phyloP scores from a whole-genome alignment of 2,329 filamentous ascomycete genomes.

The Fusarium annulatum region DNA sequence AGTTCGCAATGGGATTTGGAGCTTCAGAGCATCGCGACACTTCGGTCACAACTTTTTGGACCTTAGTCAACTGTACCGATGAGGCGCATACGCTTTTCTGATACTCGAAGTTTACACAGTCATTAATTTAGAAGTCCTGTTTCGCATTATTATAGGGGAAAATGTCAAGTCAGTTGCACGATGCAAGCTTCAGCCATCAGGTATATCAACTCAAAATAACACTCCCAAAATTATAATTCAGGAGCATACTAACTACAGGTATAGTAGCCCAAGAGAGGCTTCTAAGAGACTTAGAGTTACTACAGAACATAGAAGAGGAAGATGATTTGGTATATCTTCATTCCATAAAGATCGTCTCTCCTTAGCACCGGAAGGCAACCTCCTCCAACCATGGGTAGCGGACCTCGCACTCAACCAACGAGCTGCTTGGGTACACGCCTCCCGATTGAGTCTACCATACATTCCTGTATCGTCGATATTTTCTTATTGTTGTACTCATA shows the following conservation, averaged over 20 bases:
- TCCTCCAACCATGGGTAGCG: neutral
- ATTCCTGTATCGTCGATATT: neutral
- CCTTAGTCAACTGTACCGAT: neutral
- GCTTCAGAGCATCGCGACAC: neutral
- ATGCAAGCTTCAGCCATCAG: neutral
- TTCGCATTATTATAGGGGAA: too few species aligned
- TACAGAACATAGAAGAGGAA: rapidly evolving
- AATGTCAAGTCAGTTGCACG: too few species aligned
- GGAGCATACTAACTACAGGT: rapidly evolving
- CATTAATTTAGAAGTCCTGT: too few species aligned
- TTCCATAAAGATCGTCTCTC: too few species aligned
- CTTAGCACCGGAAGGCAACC: too few species aligned
- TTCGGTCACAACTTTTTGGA: neutral
- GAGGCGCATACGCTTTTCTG: neutral
- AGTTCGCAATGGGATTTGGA: too few species aligned
- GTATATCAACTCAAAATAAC: neutral
- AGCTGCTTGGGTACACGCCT: neutral
- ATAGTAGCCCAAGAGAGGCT: neutral
- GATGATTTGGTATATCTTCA: neutral
- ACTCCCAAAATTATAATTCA: neutral
- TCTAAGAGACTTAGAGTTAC: rapidly evolving
- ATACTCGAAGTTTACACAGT: too few species aligned
- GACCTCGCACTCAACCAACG: neutral
- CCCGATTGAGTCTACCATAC: rapidly evolving
- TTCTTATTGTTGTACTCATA: neutral